Evolutionary conservation across 2,329 filamentous ascomycete genomes (phyloP).

Genomic region (Gaeumannomyces sp.): DNA sequence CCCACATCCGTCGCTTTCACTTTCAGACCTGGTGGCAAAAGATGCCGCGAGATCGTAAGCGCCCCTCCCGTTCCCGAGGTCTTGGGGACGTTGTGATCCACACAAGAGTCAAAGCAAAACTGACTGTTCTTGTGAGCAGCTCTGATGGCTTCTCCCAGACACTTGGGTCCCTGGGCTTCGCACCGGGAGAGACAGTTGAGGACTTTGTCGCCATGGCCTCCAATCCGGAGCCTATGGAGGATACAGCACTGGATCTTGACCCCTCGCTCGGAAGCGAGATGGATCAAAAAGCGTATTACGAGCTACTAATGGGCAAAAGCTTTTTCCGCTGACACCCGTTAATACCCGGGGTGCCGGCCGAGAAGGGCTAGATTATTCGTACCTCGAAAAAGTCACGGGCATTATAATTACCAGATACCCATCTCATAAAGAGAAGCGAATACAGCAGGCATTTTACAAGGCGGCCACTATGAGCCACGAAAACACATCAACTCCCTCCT

Average conservation of each 20-base stretch:
- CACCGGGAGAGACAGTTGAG: conserved; percentile 29
- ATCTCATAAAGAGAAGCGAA: not conserved
- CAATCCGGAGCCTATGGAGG: conserved; percentile 26
- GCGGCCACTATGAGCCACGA: not conserved
- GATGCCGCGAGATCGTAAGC: conserved; percentile 29
- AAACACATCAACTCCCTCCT: not conserved
- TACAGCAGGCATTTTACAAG: not conserved
- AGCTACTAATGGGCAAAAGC: conserved; percentile 28
- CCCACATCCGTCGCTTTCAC: conserved; percentile 13
- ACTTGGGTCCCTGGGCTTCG: conserved; percentile 30
- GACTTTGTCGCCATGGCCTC: conserved; percentile 31
- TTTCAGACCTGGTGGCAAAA: conserved; percentile 30
- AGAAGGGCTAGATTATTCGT: conserved; percentile 11
- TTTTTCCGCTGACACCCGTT: conserved; percentile 15
- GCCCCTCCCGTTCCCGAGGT: too few relatives aligned
- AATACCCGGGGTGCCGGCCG: not conserved
- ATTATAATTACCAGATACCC: not conserved
- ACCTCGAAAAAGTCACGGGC: not conserved
- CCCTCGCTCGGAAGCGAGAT: conserved; percentile 25
- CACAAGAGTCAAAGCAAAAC: not conserved
- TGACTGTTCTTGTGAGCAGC: conserved; percentile 15
- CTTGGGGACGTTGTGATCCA: not conserved
- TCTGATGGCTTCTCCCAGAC: conserved; percentile 28
- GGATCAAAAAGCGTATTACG: conserved; percentile 31
- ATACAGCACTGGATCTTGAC: conserved; percentile 21